Evolutionary conservation across 176 grass and related monocot species (phyloP).

Genomic region (Rhipidocladum racemiflorum): DNA sequence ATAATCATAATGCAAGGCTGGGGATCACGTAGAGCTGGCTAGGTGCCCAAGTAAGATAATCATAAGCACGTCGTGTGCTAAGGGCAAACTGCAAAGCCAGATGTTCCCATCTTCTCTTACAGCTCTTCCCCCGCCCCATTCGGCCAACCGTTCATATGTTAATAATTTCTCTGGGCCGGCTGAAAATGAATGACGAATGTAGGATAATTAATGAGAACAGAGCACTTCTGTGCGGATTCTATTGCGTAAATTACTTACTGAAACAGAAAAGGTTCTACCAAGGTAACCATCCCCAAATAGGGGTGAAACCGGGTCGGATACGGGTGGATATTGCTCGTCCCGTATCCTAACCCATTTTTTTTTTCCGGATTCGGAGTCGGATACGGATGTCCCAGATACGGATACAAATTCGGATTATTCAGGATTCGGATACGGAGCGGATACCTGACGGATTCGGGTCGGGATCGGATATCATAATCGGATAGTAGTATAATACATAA

Average conservation of each 20-base stretch:
- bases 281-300: no score
- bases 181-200: neutral
- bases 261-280: no score
- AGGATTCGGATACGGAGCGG: no score
- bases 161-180: neutral
- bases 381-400: no score
- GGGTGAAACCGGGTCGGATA: no score
- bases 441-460: no score
- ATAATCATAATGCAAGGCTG: neutral
- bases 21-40: neutral
- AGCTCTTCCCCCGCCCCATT: neutral
- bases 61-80: slow-evolving; percentile 43
- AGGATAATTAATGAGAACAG: neutral
- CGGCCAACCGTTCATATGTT: neutral
- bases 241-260: neutral
- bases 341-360: no score
- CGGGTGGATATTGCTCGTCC: no score
- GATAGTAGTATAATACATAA: no score
- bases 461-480: no score
- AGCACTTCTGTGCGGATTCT: neutral
- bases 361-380: no score
- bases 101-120: slow-evolving; percentile 33
- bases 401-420: no score
- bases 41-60: neutral
- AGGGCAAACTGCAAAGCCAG: slow-evolving; percentile 31